Evolutionary conservation across 768 basidiomycete species (phyloP), one percentile per base, ranked within the genome.

Genomic region (Rhodosporidiobolus odoratus): DNA sequence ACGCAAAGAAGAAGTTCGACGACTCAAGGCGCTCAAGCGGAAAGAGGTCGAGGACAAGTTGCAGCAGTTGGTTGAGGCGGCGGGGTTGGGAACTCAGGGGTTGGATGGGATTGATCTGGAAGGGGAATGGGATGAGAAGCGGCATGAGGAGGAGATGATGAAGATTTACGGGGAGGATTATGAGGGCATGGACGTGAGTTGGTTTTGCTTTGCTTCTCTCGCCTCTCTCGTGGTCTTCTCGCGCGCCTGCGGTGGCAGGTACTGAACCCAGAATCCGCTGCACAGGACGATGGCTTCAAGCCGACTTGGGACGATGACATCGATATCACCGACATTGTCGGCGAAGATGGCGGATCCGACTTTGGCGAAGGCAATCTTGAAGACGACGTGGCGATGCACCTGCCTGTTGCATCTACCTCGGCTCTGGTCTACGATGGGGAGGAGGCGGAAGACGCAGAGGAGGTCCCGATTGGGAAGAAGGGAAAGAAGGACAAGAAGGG

Each of bases 291-390:
- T 45, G 80, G 81, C 58, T 84, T 85, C 72, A 95, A 95, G 80
- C 96, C 96, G 5, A 80, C 81, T 0, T 99, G 95, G 95, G 88
- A 90, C 50, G 90, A 96, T 71, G 92, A 96, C 75, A 86, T 94
- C 66, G 86, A 91, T 72, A 85, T 93, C 56, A 84, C 82, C n/a
- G 86, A 90, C 77, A 86, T 91, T 43, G 77, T 78, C 17, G 75
- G 75, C 30, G 7, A 79, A 74, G 52, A 80, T 71, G 65, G 58
- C 1, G 62, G 23, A 12, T 37, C 62, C 8, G 77, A 81, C 15
- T 82, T 23, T 13, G 65, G 79, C 9, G 77, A 81, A 15, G 81
- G n/a, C n/a, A n/a, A 86, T 32, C 76, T 79, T 47, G 80, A 80
- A 59, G 83, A 82, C 75, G 84, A 83, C 67, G 86, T 83, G 76